Evolutionary conservation across 179 eudicot species (phyloP), one percentile per base, ranked within the genome.

Genomic region (Heliamphora pulchella): DNA sequence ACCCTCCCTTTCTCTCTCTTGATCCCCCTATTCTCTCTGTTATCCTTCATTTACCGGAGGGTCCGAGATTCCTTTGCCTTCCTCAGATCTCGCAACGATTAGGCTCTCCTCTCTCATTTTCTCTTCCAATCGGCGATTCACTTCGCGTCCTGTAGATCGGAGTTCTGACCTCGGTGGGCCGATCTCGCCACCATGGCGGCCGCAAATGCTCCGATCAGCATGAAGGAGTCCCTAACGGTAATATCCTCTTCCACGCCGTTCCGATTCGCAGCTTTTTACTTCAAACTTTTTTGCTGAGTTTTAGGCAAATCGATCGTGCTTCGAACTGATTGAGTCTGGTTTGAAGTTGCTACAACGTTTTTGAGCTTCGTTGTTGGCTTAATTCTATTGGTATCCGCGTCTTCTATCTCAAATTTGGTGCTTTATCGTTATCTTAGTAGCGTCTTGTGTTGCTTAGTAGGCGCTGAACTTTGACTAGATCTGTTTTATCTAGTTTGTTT

Each of bases 141-240:
- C 5, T 51, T 43, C 46, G 22, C 58, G 55, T 74, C 66, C 53
- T 22, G 0, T 57, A 59, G 82, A 79, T 86, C 85, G 84, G 76
- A 75, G 74, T 17, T 81, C 74, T 51, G 80, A 77, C 61, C 77
- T 64, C 53, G 77, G 58, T 3, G 76, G 17, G 84, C 83, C 77
- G 87, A 85, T 87, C 85, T 82, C 67, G 83, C 80, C 80, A 88
- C 85, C 83, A 96, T 96, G 99, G 97, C 98, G 89, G 96, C 99
- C 73, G 97, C 99, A 5, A 96, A 89, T 82, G 98, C 99, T 57
- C 98, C 99, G 86, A 94, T 96, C 87, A 86, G 89, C 74, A 96
- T 96, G 98, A 89, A 87, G 51, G 99, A 96, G 87, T 87, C 91
- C 75, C 88, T 94, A 22, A 96, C 99, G 96, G 99, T 96, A 83